Conservation (phyloP, 2,329 filamentous ascomycete species). For the Trichoderma asperellum region DNA sequence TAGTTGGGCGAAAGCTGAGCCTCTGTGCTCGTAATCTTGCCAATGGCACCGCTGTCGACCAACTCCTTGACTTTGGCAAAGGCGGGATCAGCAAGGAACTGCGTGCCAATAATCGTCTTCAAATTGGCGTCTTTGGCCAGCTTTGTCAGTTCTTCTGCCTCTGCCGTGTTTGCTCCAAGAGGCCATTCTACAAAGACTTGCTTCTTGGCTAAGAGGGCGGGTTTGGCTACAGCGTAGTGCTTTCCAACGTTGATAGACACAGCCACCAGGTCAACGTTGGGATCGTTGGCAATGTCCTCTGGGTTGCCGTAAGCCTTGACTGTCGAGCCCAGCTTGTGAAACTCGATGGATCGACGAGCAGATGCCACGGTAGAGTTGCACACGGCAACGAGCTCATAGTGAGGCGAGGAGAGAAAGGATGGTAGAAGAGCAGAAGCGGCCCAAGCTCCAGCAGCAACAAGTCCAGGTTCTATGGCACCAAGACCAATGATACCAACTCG, state of each 20-base stretch:
- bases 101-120: constrained; percentile 51
- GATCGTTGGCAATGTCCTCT: constrained; percentile 49
- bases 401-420: constrained; percentile 43
- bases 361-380: constrained; percentile 52
- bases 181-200: constrained; percentile 60
- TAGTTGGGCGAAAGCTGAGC: neutral
- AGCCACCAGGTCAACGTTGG: constrained; percentile 56
- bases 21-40: constrained; percentile 26
- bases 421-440: constrained; percentile 57
- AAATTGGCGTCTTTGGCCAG: constrained; percentile 41
- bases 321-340: constrained; percentile 45
- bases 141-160: constrained; percentile 46
- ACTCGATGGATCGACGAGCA: constrained; percentile 47
- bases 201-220: constrained; percentile 52
- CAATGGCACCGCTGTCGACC: constrained; percentile 27
- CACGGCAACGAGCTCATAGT: constrained; percentile 54
- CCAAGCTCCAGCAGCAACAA: constrained; percentile 43
- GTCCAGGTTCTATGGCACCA: constrained; percentile 1
- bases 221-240: constrained; percentile 42
- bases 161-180: constrained; percentile 45
- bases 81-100: constrained; percentile 50
- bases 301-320: constrained; percentile 53
- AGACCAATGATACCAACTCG: constrained; percentile 34
- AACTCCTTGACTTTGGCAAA: constrained; percentile 32
- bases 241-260: constrained; percentile 54